Evolutionary conservation across 139 green algal genomes (phyloP).

Genomic region (Coelastrella sp.): DNA sequence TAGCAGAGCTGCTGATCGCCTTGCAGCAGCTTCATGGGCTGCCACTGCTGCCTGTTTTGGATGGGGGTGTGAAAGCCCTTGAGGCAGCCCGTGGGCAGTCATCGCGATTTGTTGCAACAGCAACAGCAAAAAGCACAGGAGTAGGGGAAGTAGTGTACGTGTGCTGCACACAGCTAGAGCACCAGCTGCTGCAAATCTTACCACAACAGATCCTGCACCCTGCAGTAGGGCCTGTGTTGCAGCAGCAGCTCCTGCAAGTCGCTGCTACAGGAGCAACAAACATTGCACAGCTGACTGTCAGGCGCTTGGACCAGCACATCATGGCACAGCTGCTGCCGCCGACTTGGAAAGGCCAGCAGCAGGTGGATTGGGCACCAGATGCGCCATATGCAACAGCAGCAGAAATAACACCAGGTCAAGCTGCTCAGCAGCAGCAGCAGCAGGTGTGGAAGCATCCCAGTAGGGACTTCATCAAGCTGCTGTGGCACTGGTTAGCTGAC

Average conservation of each 20-base stretch:
- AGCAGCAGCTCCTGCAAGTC: constrained; percentile 20
- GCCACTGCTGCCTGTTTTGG: constrained; percentile 66
- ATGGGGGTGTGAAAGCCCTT: constrained; percentile 41
- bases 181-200: constrained; percentile 49
- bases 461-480: constrained; percentile 50
- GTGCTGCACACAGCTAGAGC: constrained; percentile 23
- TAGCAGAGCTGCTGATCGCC: constrained; percentile 1
- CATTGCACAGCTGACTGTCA: not conserved
- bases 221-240: not conserved
- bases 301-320: constrained; percentile 49
- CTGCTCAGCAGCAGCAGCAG: not conserved
- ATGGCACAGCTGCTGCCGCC: constrained; percentile 66
- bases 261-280: not conserved
- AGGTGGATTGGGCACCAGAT: constrained; percentile 35
- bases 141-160: constrained; percentile 11
- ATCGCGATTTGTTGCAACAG: not conserved
- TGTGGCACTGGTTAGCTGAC: constrained; percentile 58
- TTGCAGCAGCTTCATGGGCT: constrained; percentile 65
- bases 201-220: constrained; percentile 29
- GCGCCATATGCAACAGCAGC: not conserved
- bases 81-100: not conserved
- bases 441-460: constrained; percentile 36
- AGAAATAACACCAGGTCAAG: not conserved
- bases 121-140: not conserved
- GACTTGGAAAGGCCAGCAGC: constrained; percentile 50